These are phyloP conservation scores for Serendipita sp. DNA, from an alignment of 768 basidiomycete genomes.

Conservation along the genomic window DNA sequence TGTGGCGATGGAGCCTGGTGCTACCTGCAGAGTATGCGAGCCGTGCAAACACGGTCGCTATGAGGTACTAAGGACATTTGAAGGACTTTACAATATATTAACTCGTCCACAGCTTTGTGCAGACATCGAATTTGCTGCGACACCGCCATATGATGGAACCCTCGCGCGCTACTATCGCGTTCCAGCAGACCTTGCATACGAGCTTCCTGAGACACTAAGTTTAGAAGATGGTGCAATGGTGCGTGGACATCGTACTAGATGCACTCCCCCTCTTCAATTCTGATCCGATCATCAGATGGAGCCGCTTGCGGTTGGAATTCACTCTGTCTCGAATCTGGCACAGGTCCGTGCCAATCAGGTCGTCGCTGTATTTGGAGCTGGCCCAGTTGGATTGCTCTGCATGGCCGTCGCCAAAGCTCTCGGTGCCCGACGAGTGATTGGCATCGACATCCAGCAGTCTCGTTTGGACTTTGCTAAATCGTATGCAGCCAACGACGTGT, in stretches of 20 bases:
- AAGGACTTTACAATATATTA: conserved; percentile 1
- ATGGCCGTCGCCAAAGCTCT: conserved; percentile 95
- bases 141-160: conserved; percentile 87
- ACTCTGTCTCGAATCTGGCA: conserved; percentile 68
- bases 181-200: conserved; percentile 71
- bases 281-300: conserved; percentile 46
- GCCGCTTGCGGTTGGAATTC: conserved; percentile 82
- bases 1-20: conserved; percentile 85
- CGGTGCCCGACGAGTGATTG: conserved; percentile 71
- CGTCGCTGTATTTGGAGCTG: conserved; percentile 72
- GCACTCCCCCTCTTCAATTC: background rate
- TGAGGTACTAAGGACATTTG: conserved; percentile 30
- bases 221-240: conserved; percentile 95
- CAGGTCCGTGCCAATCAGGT: conserved; percentile 55
- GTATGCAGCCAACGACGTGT: conserved; percentile 70
- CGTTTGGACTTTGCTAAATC: conserved; percentile 75
- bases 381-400: conserved; percentile 70
- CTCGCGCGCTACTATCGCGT: conserved; percentile 73
- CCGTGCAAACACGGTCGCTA: conserved; percentile 73
- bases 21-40: conserved; percentile 70
- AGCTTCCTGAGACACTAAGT: conserved; percentile 64
- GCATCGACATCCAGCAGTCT: conserved; percentile 57
- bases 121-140: conserved; percentile 77
- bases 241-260: conserved; percentile 6
- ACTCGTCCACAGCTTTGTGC: conserved; percentile 48